Conservation (phyloP, 2,329 filamentous ascomycete genomes). For the Xylariaceae sp. region DNA sequence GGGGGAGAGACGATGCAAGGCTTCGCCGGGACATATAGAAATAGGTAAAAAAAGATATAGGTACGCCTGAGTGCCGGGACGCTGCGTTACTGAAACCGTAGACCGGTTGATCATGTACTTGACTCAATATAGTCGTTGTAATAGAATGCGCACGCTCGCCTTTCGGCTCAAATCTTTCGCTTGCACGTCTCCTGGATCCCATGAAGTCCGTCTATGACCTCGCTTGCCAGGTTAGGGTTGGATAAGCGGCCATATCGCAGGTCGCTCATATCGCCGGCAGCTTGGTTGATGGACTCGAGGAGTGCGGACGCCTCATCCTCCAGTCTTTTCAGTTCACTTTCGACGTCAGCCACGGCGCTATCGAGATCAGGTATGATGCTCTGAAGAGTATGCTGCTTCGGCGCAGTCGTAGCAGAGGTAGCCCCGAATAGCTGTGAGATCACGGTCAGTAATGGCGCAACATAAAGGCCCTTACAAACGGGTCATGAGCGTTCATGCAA, state of each 20-base stretch:
- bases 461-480: not conserved
- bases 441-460: conserved; percentile 13
- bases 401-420: conserved; percentile 39
- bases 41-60: not conserved
- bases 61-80: no score
- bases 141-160: conserved; percentile 15
- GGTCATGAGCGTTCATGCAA: conserved; percentile 9
- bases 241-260: conserved; percentile 73
- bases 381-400: conserved; percentile 53
- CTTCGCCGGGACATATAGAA: not conserved
- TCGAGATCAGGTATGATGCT: conserved; percentile 67
- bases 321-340: conserved; percentile 61
- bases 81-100: no score
- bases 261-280: conserved; percentile 71
- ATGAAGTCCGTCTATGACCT: conserved; percentile 62
- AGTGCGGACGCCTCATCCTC: conserved; percentile 59
- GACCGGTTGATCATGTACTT: not conserved
- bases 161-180: conserved; percentile 35
- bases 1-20: not conserved
- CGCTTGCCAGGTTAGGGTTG: conserved; percentile 56
- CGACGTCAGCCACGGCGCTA: conserved; percentile 57
- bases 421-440: conserved; percentile 53
- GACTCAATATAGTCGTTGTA: conserved; percentile 19
- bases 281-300: conserved; percentile 56
- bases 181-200: conserved; percentile 61